These are phyloP conservation scores for Phaffomyces thermotolerans DNA, from an alignment of 805 yeast genomes.

Conservation along the genomic window DNA sequence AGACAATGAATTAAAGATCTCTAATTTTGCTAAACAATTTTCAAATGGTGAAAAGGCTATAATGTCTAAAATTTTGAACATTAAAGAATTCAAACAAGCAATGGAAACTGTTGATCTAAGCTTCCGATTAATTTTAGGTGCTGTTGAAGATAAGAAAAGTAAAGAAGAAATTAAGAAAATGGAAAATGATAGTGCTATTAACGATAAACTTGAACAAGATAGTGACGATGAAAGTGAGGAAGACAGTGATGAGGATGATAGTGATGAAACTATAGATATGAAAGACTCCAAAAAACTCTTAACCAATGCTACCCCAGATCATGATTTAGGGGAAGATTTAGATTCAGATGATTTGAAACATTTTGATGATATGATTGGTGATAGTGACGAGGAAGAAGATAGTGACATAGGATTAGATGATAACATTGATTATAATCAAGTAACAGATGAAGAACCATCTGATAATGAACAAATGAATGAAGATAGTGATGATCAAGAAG, in stretches of 20 bases:
- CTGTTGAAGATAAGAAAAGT: constrained; percentile 22
- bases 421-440: constrained; percentile 41
- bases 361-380: constrained; percentile 15
- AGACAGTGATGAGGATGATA: constrained; percentile 13
- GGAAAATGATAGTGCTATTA: constrained; percentile 14
- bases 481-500: constrained; percentile 19
- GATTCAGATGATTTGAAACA: constrained; percentile 35
- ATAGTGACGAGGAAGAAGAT: constrained; percentile 16
- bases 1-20: constrained; percentile 34
- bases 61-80: constrained; percentile 36
- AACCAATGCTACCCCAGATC: constrained; percentile 17
- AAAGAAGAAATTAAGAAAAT: constrained; percentile 14
- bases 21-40: constrained; percentile 34
- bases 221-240: constrained; percentile 19
- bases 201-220: constrained; percentile 20
- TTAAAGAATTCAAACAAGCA: constrained; percentile 41
- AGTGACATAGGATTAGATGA: constrained; percentile 21
- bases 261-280: constrained; percentile 2
- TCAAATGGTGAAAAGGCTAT: constrained; percentile 22
- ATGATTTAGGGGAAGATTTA: constrained; percentile 25
- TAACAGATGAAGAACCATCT: constrained; percentile 60
- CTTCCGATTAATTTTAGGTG: constrained; percentile 29
- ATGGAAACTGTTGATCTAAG: constrained; percentile 33
- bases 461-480: constrained; percentile 13
- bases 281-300: constrained; percentile 21